Conservation (phyloP, 164 flowering plant genomes). For the Stephania yunnanensis region DNA sequence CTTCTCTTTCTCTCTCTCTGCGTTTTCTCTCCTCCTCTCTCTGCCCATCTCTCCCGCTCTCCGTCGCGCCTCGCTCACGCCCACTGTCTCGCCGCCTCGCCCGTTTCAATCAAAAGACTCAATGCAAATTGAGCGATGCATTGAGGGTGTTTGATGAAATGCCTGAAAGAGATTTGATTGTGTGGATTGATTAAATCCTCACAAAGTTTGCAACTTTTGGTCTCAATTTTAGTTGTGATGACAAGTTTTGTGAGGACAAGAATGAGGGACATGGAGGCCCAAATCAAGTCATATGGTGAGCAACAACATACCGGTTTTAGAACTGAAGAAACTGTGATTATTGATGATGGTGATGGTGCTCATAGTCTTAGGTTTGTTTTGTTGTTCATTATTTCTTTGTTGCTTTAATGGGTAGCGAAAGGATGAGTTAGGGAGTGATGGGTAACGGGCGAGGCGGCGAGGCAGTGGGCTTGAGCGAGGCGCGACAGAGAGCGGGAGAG, state of each 20-base stretch:
- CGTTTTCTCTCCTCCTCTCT: too few species aligned
- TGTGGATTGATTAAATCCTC: not conserved
- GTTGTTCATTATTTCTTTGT: not conserved
- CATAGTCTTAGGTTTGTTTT: slow-evolving; percentile 13
- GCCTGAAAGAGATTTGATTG: too few species aligned
- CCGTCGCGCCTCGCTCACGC: too few species aligned
- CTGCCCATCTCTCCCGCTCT: too few species aligned
- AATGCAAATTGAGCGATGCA: too few species aligned
- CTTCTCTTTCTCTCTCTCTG: too few species aligned
- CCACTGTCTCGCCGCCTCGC: too few species aligned
- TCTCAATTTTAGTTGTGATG: slow-evolving; percentile 34
- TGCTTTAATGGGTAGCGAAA: not conserved
- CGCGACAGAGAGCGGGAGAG: too few species aligned
- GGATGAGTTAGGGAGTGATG: not conserved
- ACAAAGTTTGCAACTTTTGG: not conserved
- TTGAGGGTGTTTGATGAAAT: too few species aligned
- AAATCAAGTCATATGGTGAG: slow-evolving; percentile 29
- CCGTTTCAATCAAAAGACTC: too few species aligned
- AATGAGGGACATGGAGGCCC: slow-evolving; percentile 44
- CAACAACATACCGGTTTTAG: not conserved
- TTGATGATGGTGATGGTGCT: slow-evolving; percentile 13
- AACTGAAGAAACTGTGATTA: not conserved
- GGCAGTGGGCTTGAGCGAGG: too few species aligned
- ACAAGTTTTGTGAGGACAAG: slow-evolving; percentile 45
- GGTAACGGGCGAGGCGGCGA: too few species aligned